Evolutionary conservation across 257 asterid genomes (phyloP), one percentile per base, ranked within the genome.

Genomic region (Solanum lignicaule): DNA sequence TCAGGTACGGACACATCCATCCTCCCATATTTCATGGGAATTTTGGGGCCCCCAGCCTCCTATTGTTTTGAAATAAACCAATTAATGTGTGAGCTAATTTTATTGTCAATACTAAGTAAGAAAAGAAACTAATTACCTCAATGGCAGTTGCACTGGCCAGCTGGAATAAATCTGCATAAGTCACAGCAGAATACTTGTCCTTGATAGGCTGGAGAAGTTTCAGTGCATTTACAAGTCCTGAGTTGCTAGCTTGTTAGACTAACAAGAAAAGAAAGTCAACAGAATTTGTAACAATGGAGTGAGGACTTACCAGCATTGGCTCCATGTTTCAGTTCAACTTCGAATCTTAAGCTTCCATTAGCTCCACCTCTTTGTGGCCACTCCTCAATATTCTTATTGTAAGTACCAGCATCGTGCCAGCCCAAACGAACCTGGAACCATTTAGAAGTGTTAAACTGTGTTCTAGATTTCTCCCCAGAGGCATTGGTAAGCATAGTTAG

Each of bases 391-490:
- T 94, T 93, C 93, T 95, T 95, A 94, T 97, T 94, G 87, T 95
- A 96, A 41, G 99, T 97, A 90, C 99, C 99, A 35, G 99, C 96
- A 93, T 97, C 99, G 89, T 97, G 99, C 99, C 99, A 97, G 66
- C 99, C 99, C 88, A 96, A 88, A 27, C 99, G 99, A 79, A 97
- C 98, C 99, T 95, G 88, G 87, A 41, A 72, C 72, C 73, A 87
- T 89, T 55, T 68, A 33, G 74, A 43, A 58, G 76, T 32, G 75
- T 25, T n/a, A 79, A 81, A 39, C 16, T 14, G 41, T 16, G 79
- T 38, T 62, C 31, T 73, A 83, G 72, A 81, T 12, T 39, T 55
- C 74, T 73, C 87, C 43, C 43, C 76, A 83, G 31, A 33, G 65
- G 82, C 31, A 38, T 75, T 75, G 48, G 33, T 23, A 36, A 36